A percentile compares a stretch with the other conserved stretches of the same genome.
Evolutionary conservation across 2,329 filamentous ascomycete species (phyloP).

Genomic region (Stagonosporopsis rhizophila): DNA sequence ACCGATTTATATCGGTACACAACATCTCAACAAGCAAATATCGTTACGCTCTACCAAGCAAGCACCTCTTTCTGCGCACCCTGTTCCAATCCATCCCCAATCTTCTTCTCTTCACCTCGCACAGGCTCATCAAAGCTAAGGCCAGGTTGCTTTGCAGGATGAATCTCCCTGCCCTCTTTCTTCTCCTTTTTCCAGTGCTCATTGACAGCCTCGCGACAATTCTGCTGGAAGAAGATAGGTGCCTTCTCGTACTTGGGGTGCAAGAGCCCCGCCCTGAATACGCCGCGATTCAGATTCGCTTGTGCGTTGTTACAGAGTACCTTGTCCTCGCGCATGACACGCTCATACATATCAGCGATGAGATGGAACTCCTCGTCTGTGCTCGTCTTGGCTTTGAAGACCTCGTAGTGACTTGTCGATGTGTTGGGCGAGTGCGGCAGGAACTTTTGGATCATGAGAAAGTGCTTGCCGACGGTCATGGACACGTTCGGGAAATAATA

Average conservation of each 20-base stretch:
- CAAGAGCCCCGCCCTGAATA: conserved; percentile 67
- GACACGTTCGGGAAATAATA: conserved; percentile 39
- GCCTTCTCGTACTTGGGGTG: conserved; percentile 66
- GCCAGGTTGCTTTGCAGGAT: conserved; percentile 53
- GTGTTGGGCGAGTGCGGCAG: conserved; percentile 59
- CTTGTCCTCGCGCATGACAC: conserved; percentile 70
- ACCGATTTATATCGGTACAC: not conserved
- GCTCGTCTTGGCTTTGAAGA: conserved; percentile 66
- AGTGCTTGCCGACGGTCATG: conserved; percentile 50
- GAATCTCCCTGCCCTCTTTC: conserved; percentile 24
- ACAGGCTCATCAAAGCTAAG: conserved; percentile 50
- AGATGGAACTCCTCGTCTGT: conserved; percentile 63
- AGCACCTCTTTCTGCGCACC: conserved; percentile 26
- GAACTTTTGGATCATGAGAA: conserved; percentile 69
- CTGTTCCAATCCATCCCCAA: conserved; percentile 6
- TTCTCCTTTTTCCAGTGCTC: conserved; percentile 30
- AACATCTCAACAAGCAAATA: not conserved
- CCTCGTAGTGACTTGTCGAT: conserved; percentile 65
- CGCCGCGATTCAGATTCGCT: conserved; percentile 64
- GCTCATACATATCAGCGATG: conserved; percentile 66
- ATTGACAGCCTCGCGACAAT: conserved; percentile 55
- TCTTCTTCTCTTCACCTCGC: conserved; percentile 20
- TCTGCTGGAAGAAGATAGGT: conserved; percentile 62
- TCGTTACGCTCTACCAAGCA: conserved; percentile 20
- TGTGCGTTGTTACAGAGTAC: conserved; percentile 65